Evolutionary conservation across 371 early-diverging fungal genomes (phyloP), one percentile per base, ranked within the genome.

Genomic region (Lichtheimia hyalospora): DNA sequence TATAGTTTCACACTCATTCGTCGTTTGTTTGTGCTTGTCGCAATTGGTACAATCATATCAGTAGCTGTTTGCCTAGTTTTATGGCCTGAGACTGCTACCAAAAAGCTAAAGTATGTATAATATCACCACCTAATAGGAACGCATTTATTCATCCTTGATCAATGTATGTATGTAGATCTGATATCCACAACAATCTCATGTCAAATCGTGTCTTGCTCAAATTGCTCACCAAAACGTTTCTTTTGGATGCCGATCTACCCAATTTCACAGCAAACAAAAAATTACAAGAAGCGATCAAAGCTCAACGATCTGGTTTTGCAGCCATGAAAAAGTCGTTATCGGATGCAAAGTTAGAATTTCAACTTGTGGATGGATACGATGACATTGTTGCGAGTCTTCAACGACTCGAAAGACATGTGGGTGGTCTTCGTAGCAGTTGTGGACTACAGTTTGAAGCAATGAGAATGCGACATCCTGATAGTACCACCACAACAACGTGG

Each of bases 381-480:
- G 55, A 68, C 23, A 70, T 82, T 44, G 80, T 84, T 0, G 60
- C 71, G 0, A 75, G 80, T 16, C 64, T 89, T 1, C 83, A 86
- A 59, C 84, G 83, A 1, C 70, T 91, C 20, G 80, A 88, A 16
- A 86, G 84, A 55, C 86, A 86, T 57, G 65, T 89, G 50, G 82
- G 88, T 20, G 82, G 87, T 23, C 63, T 87, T n/a, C 71, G 87
- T 16, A 85, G 83, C 56, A 84, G 86, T 34, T 84, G 85, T 57
- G 87, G 86, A 21, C 57, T 87, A 7, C 83, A 87, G 58, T 84
- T 83, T 60, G 86, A 85, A 60, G 79, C 82, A 44, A 70, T 82
- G 58, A 70, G 66, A 5, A 49, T 49, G 7, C 20, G 28, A 15
- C 58, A 34, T 34, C 34, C 34, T 34, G 34, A 34, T 34, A 34